Percentiles rank a stretch among this genome's conserved stretches.
These are phyloP conservation scores for Elaeis guineensis DNA, from an alignment of 176 grass and related monocot genomes.

Conservation along the genomic window DNA sequence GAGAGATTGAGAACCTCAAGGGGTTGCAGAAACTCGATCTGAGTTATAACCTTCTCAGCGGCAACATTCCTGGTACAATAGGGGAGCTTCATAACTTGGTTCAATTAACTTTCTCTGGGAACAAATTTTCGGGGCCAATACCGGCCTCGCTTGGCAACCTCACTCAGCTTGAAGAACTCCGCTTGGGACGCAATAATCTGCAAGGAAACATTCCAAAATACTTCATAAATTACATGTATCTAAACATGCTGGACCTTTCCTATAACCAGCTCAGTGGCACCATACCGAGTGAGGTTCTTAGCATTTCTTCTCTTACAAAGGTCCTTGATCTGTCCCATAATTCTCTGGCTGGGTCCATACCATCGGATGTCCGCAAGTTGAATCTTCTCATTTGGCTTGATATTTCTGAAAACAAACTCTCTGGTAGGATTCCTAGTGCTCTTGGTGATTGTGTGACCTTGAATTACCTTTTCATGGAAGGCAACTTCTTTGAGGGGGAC, in stretches of 20 bases:
- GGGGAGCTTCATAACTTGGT: background rate
- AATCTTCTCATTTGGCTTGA: constrained; percentile 24
- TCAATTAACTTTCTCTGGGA: background rate
- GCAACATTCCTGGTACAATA: constrained; percentile 1
- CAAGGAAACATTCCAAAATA: background rate
- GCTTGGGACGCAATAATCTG: background rate
- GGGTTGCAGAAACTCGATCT: too few relatives aligned
- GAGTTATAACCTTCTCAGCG: constrained; percentile 1
- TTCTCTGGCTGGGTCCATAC: constrained; percentile 17
- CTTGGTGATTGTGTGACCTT: constrained; percentile 41
- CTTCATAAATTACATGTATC: too few relatives aligned
- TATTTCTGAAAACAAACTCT: constrained; percentile 11
- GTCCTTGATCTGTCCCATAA: constrained; percentile 11
- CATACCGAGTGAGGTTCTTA: too few relatives aligned
- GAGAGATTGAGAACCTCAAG: too few relatives aligned
- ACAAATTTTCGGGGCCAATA: constrained; percentile 1
- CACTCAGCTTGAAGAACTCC: background rate
- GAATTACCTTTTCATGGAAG: constrained; percentile 7
- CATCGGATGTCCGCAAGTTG: constrained; percentile 21
- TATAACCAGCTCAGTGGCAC: too few relatives aligned
- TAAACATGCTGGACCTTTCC: too few relatives aligned
- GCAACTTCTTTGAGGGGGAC: constrained; percentile 24
- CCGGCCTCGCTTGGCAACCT: constrained; percentile 3
- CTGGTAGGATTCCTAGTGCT: constrained; percentile 22
- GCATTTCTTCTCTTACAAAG: too few relatives aligned